Evolutionary conservation across 345 rosid species (phyloP).

Genomic region (Populus deltoides): DNA sequence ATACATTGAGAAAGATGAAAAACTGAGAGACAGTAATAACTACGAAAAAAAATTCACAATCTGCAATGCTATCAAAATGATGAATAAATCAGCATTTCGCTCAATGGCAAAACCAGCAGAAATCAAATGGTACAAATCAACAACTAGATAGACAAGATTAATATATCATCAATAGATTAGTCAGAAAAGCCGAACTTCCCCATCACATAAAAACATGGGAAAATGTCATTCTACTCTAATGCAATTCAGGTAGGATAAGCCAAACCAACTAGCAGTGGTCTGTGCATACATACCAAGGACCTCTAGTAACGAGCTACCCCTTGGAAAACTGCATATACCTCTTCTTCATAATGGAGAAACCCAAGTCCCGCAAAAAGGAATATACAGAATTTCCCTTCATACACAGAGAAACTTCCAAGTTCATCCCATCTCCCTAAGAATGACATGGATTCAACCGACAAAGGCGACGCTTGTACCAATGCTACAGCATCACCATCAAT

Average conservation of each 20-base stretch:
- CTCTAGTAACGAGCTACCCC: slow-evolving; percentile 18
- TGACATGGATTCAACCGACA: slow-evolving; percentile 12
- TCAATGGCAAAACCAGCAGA: slow-evolving; percentile 3
- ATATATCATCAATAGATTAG: slow-evolving; percentile 10
- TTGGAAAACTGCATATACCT: slow-evolving; percentile 16
- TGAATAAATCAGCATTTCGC: slow-evolving; percentile 9
- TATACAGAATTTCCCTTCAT: slow-evolving; percentile 21
- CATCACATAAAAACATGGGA: slow-evolving; percentile 26
- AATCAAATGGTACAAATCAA: slow-evolving; percentile 18
- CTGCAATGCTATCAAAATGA: slow-evolving; percentile 4
- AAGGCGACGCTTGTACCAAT: slow-evolving; percentile 14
- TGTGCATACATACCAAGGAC: slow-evolving; percentile 10
- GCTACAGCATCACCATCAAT: slow-evolving; percentile 17
- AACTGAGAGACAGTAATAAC: not conserved
- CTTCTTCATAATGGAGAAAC: slow-evolving; percentile 10
- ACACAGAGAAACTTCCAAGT: slow-evolving; percentile 10
- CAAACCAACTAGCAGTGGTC: slow-evolving; percentile 19
- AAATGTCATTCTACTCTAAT: slow-evolving; percentile 24
- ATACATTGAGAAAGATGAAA: not conserved
- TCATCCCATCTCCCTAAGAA: not conserved
- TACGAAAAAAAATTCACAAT: too few species aligned
- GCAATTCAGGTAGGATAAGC: slow-evolving; percentile 8
- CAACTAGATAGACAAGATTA: slow-evolving; percentile 12
- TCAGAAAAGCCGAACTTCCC: slow-evolving; percentile 25
- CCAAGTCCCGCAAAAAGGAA: slow-evolving; percentile 4